Conservation (phyloP, 2,329 filamentous ascomycete species). For the Cladosporium sp. region DNA sequence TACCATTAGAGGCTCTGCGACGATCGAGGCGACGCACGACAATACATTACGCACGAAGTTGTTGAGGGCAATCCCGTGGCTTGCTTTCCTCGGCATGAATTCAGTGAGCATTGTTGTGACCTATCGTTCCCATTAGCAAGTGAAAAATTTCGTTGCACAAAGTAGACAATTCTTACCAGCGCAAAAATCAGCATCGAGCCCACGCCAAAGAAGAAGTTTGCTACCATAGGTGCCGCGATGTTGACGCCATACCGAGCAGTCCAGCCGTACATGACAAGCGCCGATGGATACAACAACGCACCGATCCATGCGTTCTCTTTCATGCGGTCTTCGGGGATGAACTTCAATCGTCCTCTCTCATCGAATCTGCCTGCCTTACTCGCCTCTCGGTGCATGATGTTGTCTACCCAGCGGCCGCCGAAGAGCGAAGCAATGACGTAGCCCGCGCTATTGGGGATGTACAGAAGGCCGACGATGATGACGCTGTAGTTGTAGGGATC, state of each 20-base stretch:
- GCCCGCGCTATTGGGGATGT: constrained; percentile 73
- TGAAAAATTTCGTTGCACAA: too few species aligned
- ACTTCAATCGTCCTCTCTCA: constrained; percentile 64
- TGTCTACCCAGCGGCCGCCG: constrained; percentile 76
- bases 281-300: constrained; percentile 67
- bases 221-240: constrained; percentile 34
- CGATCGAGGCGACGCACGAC: constrained; percentile 67
- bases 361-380: constrained; percentile 68
- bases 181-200: constrained; percentile 78
- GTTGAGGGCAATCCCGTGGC: constrained; percentile 74
- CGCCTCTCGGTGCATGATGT: constrained; percentile 77
- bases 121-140: constrained; percentile 23
- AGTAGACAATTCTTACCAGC: constrained; percentile 37
- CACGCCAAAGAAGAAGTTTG: constrained; percentile 62
- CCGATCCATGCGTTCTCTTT: constrained; percentile 79
- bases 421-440: constrained; percentile 69
- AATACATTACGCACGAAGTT: constrained; percentile 81
- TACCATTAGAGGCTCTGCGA: constrained; percentile 69
- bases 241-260: constrained; percentile 59
- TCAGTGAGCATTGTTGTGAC: constrained; percentile 82
- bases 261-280: constrained; percentile 78
- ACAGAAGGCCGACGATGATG: constrained; percentile 71
- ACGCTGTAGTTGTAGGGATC: constrained; percentile 68
- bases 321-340: constrained; percentile 78
- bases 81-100: constrained; percentile 72